Base-by-base conservation (phyloP, 192 early-diverging fungal genomes). In the Coemansia sp. region DNA sequence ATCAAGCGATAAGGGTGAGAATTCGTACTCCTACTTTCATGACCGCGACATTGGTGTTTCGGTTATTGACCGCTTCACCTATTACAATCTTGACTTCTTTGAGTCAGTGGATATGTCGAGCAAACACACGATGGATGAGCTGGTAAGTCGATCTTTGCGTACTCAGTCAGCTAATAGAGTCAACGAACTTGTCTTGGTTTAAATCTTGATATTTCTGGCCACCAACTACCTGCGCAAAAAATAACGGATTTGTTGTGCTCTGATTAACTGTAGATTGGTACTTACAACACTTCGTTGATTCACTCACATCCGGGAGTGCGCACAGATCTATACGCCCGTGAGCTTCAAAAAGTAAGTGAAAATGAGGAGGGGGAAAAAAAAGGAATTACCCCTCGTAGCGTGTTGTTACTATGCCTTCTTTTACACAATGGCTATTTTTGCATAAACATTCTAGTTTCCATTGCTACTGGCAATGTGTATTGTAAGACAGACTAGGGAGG, bases 11-110 rank as follows among this genome's bases (percentile, higher is more conserved):
- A 85, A 88, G 34, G 91, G 91, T 24, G 89, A 99, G 64, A 97
- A 90, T 76, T 97, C 95, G 9, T 96, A 95, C 67, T 98, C 96
- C 28, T 60, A 74, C 64, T 78, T 71, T 51, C 64, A 74, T 65
- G 97, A 99, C 79, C 76, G 76, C 22, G 97, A 99, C 47, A 88
- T 99, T 62, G 97, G 97, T 9, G 95, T 97, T 0, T 92, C 94
- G 21, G 96, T 99, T 4, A 96, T 99, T 74, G 97, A 99, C 73
- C 88, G 97, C 28, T 99, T 91, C 67, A 99, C 97, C 0, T 98
- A 96, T 68, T 96, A 92, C 67, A 94, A 96, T 64, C 67, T 99
- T 54, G 93, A 97, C 65, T 92, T 91, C 9, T 86, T 99, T 38
- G 97, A 95, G 74, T 84, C 85, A 7, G 78, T 99, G 55, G 85